Conservation (phyloP, 1,139 yeast genomes). For the Eremothecium coryli region DNA sequence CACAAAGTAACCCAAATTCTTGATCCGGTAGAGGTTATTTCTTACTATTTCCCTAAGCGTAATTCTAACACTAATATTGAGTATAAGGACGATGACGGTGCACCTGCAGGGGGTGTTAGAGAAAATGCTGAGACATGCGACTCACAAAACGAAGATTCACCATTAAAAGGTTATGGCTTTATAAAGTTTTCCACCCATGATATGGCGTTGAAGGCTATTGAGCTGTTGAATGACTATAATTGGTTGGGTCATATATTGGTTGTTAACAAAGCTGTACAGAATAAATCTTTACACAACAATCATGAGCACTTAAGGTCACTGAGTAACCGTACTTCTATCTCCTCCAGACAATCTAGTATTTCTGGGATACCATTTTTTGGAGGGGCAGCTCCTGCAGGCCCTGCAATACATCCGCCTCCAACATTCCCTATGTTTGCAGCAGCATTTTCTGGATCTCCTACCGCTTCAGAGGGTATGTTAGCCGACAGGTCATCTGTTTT, state of each 20-base stretch:
- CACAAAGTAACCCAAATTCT: conserved; percentile 15
- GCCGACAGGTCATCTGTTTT: conserved; percentile 2
- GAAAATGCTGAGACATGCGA: conserved; percentile 11
- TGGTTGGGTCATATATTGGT: conserved; percentile 22
- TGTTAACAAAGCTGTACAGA: conserved; percentile 28
- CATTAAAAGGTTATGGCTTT: conserved; percentile 40
- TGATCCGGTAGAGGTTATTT: conserved; percentile 16
- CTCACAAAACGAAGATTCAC: conserved; percentile 14
- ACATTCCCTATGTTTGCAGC: conserved; percentile 1
- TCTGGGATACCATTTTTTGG: conserved; percentile 4
- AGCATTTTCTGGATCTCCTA: conserved; percentile 1
- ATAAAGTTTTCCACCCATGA: conserved; percentile 35
- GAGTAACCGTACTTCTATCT: conserved; percentile 9
- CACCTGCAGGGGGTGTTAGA: background rate
- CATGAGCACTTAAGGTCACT: conserved; percentile 11
- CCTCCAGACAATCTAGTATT: conserved; percentile 11
- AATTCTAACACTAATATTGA: conserved; percentile 10
- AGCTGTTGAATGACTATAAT: conserved; percentile 30
- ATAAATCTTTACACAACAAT: conserved; percentile 5
- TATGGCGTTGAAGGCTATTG: conserved; percentile 37
- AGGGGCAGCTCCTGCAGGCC: background rate
- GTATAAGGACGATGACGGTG: conserved; percentile 8
- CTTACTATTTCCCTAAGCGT: conserved; percentile 26
- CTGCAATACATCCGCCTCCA: conserved; percentile 3
- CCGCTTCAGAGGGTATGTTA: conserved; percentile 2